Percentiles rank a stretch among this genome's conserved stretches.
These are phyloP conservation scores for Penicillium roqueforti DNA, from an alignment of 495 filamentous ascomycete genomes.

Conservation along the genomic window DNA sequence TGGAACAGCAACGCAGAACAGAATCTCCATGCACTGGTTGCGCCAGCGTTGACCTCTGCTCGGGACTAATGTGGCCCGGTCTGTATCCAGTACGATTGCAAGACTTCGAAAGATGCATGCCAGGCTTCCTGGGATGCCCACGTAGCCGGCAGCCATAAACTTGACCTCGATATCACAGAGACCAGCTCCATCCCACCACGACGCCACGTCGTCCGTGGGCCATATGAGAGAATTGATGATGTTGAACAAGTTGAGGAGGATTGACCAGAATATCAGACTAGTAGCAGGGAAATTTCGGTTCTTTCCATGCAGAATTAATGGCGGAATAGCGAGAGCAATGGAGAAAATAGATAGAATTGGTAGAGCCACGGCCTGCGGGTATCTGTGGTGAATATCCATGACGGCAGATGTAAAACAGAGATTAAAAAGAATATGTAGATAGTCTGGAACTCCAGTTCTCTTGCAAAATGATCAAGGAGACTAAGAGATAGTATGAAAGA, in stretches of 20 bases:
- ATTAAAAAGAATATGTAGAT: neutral
- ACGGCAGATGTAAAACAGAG: neutral
- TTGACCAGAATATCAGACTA: slow-evolving; percentile 59
- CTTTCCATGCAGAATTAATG: slow-evolving; percentile 38
- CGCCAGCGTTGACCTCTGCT: slow-evolving; percentile 50
- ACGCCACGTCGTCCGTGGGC: slow-evolving; percentile 61
- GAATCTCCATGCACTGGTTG: slow-evolving; percentile 53
- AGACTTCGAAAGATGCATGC: slow-evolving; percentile 72
- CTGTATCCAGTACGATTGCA: slow-evolving; percentile 63
- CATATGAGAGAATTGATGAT: slow-evolving; percentile 79
- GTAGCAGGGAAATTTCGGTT: slow-evolving; percentile 48
- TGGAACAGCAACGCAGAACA: slow-evolving; percentile 68
- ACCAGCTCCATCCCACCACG: slow-evolving; percentile 69
- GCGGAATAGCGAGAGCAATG: slow-evolving; percentile 49
- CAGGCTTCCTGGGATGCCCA: slow-evolving; percentile 59
- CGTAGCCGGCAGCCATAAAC: slow-evolving; percentile 56
- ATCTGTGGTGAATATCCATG: slow-evolving; percentile 11
- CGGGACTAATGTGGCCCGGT: slow-evolving; percentile 50
- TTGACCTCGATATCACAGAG: slow-evolving; percentile 84
- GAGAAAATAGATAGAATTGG: slow-evolving; percentile 54
- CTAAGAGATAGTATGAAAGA: neutral
- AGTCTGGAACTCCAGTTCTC: neutral
- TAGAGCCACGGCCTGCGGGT: slow-evolving; percentile 34
- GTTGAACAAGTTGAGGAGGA: slow-evolving; percentile 61
- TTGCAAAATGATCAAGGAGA: neutral